These are phyloP conservation scores for Petunia hybrid DNA, from an alignment of 305 asterid species.

Conservation along the genomic window DNA sequence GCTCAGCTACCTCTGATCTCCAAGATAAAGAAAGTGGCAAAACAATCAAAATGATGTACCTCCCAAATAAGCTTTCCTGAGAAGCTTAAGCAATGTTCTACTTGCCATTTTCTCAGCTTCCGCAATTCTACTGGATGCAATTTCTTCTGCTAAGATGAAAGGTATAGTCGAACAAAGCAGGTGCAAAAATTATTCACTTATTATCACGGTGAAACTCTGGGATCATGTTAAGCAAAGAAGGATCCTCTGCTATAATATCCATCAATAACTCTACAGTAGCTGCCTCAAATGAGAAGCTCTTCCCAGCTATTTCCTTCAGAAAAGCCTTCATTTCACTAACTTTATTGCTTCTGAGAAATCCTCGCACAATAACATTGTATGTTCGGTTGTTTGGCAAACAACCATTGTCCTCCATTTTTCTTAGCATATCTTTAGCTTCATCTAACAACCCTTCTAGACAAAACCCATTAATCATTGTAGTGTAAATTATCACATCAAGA, in stretches of 20 bases:
- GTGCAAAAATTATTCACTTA: too few relatives aligned
- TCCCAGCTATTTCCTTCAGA: constrained; percentile 32
- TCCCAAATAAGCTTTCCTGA: too few relatives aligned
- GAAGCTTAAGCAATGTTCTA: too few relatives aligned
- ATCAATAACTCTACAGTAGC: neutral
- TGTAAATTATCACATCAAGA: constrained; percentile 27
- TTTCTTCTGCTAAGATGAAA: too few relatives aligned
- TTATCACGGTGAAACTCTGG: neutral
- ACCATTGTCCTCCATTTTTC: constrained; percentile 29
- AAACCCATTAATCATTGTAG: constrained; percentile 24
- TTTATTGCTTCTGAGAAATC: constrained; percentile 18
- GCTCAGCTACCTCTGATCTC: too few relatives aligned
- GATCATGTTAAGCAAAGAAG: neutral
- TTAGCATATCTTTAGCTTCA: constrained; percentile 32
- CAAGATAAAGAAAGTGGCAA: too few relatives aligned
- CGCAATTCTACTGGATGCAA: too few relatives aligned
- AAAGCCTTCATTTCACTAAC: neutral
- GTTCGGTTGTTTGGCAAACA: constrained; percentile 29
- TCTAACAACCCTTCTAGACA: constrained; percentile 28
- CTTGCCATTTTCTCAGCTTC: too few relatives aligned
- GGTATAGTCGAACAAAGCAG: too few relatives aligned
- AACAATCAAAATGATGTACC: too few relatives aligned
- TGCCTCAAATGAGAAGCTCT: constrained; percentile 27
- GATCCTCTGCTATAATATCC: neutral
- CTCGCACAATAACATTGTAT: constrained; percentile 32